Conservation (phyloP, 2,329 filamentous ascomycete genomes). For the Mariannaea sp. region DNA sequence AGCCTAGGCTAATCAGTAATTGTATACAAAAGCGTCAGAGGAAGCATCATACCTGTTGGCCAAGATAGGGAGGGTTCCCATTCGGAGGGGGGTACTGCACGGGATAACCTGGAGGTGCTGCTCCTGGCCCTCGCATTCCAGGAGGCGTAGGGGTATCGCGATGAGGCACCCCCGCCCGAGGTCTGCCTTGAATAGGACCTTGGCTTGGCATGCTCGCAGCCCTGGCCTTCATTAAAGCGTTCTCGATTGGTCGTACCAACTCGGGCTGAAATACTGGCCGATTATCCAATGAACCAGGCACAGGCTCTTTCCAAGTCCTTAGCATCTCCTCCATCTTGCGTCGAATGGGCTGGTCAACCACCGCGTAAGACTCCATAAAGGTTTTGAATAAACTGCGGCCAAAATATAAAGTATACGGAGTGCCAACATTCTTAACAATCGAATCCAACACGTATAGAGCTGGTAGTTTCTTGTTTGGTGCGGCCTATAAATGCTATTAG, state of each 20-base stretch:
- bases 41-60: slow-evolving; percentile 37
- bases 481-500: slow-evolving; percentile 66
- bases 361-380: slow-evolving; percentile 94
- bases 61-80: slow-evolving; percentile 38
- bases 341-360: slow-evolving; percentile 81
- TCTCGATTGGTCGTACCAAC: slow-evolving; percentile 88
- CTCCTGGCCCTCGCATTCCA: slow-evolving; percentile 43
- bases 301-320: slow-evolving; percentile 96
- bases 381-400: slow-evolving; percentile 89
- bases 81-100: slow-evolving; percentile 39
- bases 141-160: slow-evolving; percentile 78
- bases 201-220: slow-evolving; percentile 62
- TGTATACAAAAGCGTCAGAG: neutral
- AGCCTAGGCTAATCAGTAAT: slow-evolving; percentile 23
- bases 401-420: slow-evolving; percentile 94
- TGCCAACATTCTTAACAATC: slow-evolving; percentile 97
- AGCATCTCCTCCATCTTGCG: slow-evolving; percentile 97
- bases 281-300: slow-evolving; percentile 91
- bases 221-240: slow-evolving; percentile 83
- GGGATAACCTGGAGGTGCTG: slow-evolving; percentile 34
- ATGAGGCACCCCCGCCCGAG: slow-evolving; percentile 62
- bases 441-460: slow-evolving; percentile 98
- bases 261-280: slow-evolving; percentile 89
- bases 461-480: slow-evolving; percentile 86
- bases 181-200: slow-evolving; percentile 51